These are phyloP conservation scores for Fusarium pseudograminearum DNA, from an alignment of 2,329 filamentous ascomycete genomes.

Conservation along the genomic window DNA sequence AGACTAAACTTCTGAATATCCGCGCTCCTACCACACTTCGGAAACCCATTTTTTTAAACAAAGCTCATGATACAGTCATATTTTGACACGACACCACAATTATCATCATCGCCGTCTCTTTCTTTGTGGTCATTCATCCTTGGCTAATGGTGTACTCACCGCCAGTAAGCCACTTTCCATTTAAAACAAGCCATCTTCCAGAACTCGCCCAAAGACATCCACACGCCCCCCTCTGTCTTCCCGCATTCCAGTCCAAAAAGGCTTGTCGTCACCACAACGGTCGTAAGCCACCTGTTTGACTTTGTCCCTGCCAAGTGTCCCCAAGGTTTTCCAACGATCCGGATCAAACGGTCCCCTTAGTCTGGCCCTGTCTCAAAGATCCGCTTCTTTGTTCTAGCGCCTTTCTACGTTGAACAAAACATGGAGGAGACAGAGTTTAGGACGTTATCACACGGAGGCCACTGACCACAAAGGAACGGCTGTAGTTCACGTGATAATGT, in stretches of 20 bases:
- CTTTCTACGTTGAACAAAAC: constrained; percentile 5
- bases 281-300: constrained; percentile 17
- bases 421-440: constrained; percentile 20
- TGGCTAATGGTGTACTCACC: constrained; percentile 13
- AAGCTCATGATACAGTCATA: background rate
- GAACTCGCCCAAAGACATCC: background rate
- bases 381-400: constrained; percentile 24
- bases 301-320: constrained; percentile 25
- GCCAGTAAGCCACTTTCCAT: constrained; percentile 16
- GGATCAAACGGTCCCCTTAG: constrained; percentile 22
- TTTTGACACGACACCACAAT: background rate
- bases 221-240: constrained; percentile 15
- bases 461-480: background rate
- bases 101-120: background rate
- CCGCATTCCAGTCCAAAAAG: constrained; percentile 35
- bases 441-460: background rate
- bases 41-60: background rate
- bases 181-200: constrained; percentile 18
- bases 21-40: background rate
- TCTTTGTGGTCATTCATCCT: background rate
- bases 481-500: background rate
- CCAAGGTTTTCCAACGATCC: constrained; percentile 19
- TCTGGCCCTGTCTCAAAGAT: background rate
- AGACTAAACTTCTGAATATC: background rate
- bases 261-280: constrained; percentile 23